Conservation (phyloP, 2,329 filamentous ascomycete species). For the Aspergillus japonicus region DNA sequence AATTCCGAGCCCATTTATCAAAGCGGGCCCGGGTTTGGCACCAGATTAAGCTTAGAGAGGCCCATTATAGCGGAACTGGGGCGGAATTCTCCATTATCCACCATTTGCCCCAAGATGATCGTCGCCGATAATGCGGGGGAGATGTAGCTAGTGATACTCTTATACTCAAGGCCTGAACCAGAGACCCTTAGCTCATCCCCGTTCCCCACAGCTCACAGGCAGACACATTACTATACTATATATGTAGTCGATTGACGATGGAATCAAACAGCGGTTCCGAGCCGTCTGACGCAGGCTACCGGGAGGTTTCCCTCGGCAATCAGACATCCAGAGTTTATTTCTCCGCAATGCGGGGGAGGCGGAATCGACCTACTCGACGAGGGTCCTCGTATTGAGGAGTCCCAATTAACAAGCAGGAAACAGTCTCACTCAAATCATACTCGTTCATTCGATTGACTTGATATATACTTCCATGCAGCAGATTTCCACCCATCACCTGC, state of each 20-base stretch:
- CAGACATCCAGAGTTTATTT: background rate
- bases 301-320: background rate
- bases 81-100: conserved; percentile 4
- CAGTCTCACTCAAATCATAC: background rate
- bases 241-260: background rate
- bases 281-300: background rate
- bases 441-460: background rate
- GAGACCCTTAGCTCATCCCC: background rate
- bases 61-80: background rate
- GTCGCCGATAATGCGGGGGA: conserved; percentile 1
- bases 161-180: background rate
- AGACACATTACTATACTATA: background rate
- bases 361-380: background rate
- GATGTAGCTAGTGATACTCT: background rate
- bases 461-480: background rate
- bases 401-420: background rate
- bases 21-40: background rate
- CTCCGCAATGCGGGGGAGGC: conserved; percentile 7
- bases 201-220: background rate
- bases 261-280: background rate
- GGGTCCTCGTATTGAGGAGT: background rate
- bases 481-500: background rate
- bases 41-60: background rate
- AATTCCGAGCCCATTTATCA: conserved; percentile 18
- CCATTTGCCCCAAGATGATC: background rate